Evolutionary conservation across 768 basidiomycete genomes (phyloP), one percentile per base, ranked within the genome.

Genomic region (Lentinula lateritia): DNA sequence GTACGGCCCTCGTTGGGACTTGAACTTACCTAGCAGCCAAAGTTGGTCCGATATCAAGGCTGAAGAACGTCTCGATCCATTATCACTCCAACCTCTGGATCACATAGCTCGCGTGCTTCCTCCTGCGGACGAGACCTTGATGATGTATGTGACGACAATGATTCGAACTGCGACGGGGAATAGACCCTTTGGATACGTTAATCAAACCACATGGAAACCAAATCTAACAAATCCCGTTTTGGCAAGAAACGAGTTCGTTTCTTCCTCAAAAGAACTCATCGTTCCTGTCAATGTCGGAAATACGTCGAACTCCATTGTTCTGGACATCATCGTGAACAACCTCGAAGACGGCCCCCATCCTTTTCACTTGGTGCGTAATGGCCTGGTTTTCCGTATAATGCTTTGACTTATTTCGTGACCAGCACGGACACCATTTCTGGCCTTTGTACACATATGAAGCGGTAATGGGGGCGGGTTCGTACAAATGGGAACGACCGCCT

Each of bases 371-470:
- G 60, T 61, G 13, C 36, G 60, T 20, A 23, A 48, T 18, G 1
- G 6, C 43, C n/a, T 15, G 6, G 15, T 15, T 18, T 42, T 20
- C 20, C 39, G 39, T 10, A n/a, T 9, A 20, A 9, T 39, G n/a
- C 18, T 18, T 18, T 15, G 32, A 10, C 41, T 39, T 10, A 23
- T 41, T 5, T 28, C 23, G 6, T 20, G 15, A 9, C 12, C 43
- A 61, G 53, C 61, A 61, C 28, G 61, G 61, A 35, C 61, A 61
- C 41, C 61, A 61, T 56, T 61, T 61, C n/a, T 61, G 55, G 52
- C 61, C 61, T 48, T 38, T 61, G n/a, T 50, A 61, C n/a, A 61
- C 61, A 32, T 52, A 61, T 34, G 23, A 54, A 50, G 52, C 61
- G 12, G 13, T 16, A 34, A 45, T 61, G 18, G 61, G 61, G 16